Percentiles rank a stretch among this genome's conserved stretches.
Evolutionary conservation across 305 asterid genomes (phyloP).

Genomic region (Coffea humblotiana): DNA sequence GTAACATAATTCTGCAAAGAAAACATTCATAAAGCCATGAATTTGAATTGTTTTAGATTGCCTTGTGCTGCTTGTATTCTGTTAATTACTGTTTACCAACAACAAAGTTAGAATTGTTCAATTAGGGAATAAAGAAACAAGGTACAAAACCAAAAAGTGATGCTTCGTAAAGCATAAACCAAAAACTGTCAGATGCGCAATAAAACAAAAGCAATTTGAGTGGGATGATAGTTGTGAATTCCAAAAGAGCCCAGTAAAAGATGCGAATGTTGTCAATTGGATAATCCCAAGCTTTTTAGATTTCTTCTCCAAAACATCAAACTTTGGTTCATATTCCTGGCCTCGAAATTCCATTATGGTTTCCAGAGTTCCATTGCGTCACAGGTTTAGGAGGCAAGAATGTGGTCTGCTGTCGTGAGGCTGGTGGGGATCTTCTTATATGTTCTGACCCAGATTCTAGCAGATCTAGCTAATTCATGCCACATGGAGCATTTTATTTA

Average conservation of each 20-base stretch:
- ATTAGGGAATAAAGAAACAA: not conserved
- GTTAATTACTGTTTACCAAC: not conserved
- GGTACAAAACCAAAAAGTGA: not conserved
- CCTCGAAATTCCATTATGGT: no score
- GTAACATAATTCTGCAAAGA: slow-evolving; percentile 61
- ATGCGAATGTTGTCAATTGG: not conserved
- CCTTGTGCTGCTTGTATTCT: not conserved
- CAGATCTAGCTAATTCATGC: not conserved
- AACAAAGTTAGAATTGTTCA: not conserved
- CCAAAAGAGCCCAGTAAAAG: not conserved
- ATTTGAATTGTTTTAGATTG: not conserved
- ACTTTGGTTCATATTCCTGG: not conserved
- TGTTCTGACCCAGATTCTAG: not conserved
- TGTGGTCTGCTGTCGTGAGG: not conserved
- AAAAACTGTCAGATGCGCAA: not conserved
- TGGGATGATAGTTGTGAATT: not conserved
- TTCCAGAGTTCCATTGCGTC: not conserved
- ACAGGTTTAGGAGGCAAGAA: no score
- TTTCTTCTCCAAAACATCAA: not conserved
- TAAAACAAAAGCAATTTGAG: not conserved
- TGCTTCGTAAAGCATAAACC: no score
- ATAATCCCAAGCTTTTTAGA: not conserved
- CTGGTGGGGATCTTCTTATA: not conserved
- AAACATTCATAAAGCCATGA: not conserved
- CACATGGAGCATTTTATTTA: not conserved